Evolutionary conservation across 163 green algal species (phyloP).

Genomic region (Smithsoniella earleae): DNA sequence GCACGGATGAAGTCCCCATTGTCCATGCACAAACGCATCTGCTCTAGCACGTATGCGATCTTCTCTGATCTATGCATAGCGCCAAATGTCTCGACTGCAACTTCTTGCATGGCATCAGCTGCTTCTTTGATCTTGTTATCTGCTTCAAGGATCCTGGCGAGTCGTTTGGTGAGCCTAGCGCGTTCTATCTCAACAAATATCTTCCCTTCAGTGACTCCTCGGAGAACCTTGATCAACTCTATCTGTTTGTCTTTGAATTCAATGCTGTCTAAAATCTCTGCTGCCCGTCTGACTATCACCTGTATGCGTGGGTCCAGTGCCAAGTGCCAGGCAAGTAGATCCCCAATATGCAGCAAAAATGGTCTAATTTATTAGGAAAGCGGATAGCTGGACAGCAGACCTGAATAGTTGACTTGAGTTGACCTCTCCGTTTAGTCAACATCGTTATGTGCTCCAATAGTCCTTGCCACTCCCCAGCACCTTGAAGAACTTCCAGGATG

Average conservation of each 20-base stretch:
- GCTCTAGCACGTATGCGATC: constrained; percentile 97
- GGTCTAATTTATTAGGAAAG: constrained; percentile 1
- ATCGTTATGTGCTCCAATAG: constrained; percentile 90
- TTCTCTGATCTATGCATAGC: constrained; percentile 97
- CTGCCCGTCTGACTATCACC: constrained; percentile 80
- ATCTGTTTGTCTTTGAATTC: constrained; percentile 59
- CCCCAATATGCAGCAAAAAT: not conserved
- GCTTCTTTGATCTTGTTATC: constrained; percentile 83
- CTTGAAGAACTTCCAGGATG: constrained; percentile 72
- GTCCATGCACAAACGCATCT: constrained; percentile 88
- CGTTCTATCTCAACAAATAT: constrained; percentile 99
- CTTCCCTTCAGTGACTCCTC: constrained; percentile 75
- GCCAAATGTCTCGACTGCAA: constrained; percentile 96
- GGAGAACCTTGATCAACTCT: constrained; percentile 89
- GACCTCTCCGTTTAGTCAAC: constrained; percentile 84
- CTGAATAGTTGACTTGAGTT: constrained; percentile 64
- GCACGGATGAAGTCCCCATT: constrained; percentile 84
- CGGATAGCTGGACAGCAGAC: too few relatives aligned
- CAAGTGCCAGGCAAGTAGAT: constrained; percentile 22
- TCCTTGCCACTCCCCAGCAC: constrained; percentile 71
- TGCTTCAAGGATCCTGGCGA: constrained; percentile 80
- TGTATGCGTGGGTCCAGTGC: too few relatives aligned
- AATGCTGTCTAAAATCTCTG: constrained; percentile 69
- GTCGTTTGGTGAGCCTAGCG: constrained; percentile 70
- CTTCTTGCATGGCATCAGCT: constrained; percentile 91